Conservation (phyloP, 2,329 filamentous ascomycete species). For the Hortaea sp. region DNA sequence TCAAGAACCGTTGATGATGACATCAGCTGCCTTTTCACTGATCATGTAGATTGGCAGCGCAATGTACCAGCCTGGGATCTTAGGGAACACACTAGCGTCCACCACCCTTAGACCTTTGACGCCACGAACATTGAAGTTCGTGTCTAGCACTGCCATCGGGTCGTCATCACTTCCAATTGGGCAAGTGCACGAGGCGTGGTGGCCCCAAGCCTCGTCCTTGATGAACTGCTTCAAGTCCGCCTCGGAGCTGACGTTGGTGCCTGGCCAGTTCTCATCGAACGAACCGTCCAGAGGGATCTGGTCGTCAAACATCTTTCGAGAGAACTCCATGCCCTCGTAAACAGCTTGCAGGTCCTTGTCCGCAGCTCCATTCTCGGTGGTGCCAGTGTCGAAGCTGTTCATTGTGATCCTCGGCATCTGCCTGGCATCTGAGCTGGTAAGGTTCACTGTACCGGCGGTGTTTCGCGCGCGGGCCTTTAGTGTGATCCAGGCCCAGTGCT, state of each 20-base stretch:
- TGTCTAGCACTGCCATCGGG: slow-evolving; percentile 46
- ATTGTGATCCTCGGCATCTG: slow-evolving; percentile 54
- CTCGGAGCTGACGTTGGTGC: slow-evolving; percentile 19
- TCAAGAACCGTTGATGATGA: slow-evolving; percentile 1
- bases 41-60: slow-evolving; percentile 3
- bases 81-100: slow-evolving; percentile 50
- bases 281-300: slow-evolving; percentile 32
- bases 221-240: slow-evolving; percentile 39
- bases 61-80: slow-evolving; percentile 37
- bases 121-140: slow-evolving; percentile 47
- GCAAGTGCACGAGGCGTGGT: slow-evolving; percentile 48
- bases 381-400: slow-evolving; percentile 45
- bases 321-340: slow-evolving; percentile 45
- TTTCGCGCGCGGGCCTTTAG: slow-evolving; percentile 52
- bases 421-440: slow-evolving; percentile 42
- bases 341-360: slow-evolving; percentile 40
- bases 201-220: slow-evolving; percentile 44
- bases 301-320: slow-evolving; percentile 29
- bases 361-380: slow-evolving; percentile 1
- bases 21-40: slow-evolving; percentile 4
- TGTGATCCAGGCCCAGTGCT: slow-evolving; percentile 37
- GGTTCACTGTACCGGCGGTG: slow-evolving; percentile 42
- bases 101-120: slow-evolving; percentile 49
- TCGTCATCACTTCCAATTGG: slow-evolving; percentile 47
- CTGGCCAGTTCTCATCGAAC: slow-evolving; percentile 36